These are phyloP conservation scores for Ceratocystis huliohia DNA, from an alignment of 2,329 filamentous ascomycete genomes.

Conservation along the genomic window DNA sequence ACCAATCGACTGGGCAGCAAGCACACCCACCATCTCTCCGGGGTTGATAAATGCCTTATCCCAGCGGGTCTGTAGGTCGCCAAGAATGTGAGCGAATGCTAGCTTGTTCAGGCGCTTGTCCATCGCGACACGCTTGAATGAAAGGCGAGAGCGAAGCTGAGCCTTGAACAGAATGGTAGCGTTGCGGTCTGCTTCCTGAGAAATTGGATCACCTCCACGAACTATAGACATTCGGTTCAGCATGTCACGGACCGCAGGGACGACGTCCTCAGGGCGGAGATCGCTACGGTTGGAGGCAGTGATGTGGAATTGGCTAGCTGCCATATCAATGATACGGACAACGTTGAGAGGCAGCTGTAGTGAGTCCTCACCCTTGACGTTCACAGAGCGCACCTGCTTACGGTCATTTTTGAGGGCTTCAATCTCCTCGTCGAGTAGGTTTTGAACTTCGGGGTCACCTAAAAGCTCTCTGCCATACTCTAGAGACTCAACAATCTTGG, in stretches of 20 bases:
- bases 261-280: constrained; percentile 74
- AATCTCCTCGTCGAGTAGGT: constrained; percentile 77
- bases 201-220: constrained; percentile 70
- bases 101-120: constrained; percentile 78
- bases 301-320: constrained; percentile 81
- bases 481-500: constrained; percentile 39
- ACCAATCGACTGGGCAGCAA: constrained; percentile 96
- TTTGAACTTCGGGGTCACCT: constrained; percentile 78
- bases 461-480: constrained; percentile 78
- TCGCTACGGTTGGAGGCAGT: constrained; percentile 78
- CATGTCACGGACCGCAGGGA: constrained; percentile 63
- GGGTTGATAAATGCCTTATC: constrained; percentile 73
- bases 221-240: constrained; percentile 72
- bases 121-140: constrained; percentile 84
- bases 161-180: constrained; percentile 89
- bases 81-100: constrained; percentile 83
- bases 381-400: constrained; percentile 57
- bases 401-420: constrained; percentile 66
- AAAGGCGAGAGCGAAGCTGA: constrained; percentile 73
- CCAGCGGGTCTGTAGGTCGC: constrained; percentile 82
- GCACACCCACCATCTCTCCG: constrained; percentile 96
- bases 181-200: constrained; percentile 72
- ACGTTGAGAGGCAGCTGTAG: constrained; percentile 92
- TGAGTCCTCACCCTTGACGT: constrained; percentile 61
- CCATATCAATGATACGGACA: constrained; percentile 76